Evolutionary conservation across 208 protist species (phyloP).

Genomic region (Novymonas esmeraldas): DNA sequence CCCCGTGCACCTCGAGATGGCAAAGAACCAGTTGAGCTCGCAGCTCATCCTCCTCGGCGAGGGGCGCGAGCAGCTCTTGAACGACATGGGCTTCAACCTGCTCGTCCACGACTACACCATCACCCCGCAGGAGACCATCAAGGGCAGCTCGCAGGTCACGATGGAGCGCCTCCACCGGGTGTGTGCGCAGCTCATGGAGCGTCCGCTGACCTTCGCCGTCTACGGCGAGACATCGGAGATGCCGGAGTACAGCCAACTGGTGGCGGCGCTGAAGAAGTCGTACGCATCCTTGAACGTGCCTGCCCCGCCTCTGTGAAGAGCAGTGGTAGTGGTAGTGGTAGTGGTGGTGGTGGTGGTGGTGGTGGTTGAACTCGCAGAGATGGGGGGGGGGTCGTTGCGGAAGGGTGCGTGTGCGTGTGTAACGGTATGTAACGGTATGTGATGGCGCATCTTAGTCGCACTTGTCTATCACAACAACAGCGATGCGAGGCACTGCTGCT

Average conservation of each 20-base stretch:
- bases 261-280: slow-evolving; percentile 51
- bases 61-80: slow-evolving; percentile 77
- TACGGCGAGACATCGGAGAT: slow-evolving; percentile 76
- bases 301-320: background rate
- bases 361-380: too few species aligned
- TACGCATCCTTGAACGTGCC: slow-evolving; percentile 48
- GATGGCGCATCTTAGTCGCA: too few species aligned
- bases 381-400: too few species aligned
- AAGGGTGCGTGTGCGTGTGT: too few species aligned
- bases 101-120: slow-evolving; percentile 85
- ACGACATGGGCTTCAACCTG: slow-evolving; percentile 90
- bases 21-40: slow-evolving; percentile 86
- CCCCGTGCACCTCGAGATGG: slow-evolving; percentile 82
- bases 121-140: slow-evolving; percentile 73
- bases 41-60: slow-evolving; percentile 89
- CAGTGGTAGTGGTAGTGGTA: too few species aligned
- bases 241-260: slow-evolving; percentile 59
- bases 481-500: too few species aligned
- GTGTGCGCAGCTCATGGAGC: slow-evolving; percentile 62
- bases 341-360: too few species aligned
- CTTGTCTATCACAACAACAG: too few species aligned
- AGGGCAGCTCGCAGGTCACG: slow-evolving; percentile 68
- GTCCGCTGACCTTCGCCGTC: slow-evolving; percentile 73
- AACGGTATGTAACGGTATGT: too few species aligned
- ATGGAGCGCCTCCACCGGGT: slow-evolving; percentile 69